phyloP scores from a whole-genome alignment of 2,329 filamentous ascomycete genomes.

The Aspergillus awamori region DNA sequence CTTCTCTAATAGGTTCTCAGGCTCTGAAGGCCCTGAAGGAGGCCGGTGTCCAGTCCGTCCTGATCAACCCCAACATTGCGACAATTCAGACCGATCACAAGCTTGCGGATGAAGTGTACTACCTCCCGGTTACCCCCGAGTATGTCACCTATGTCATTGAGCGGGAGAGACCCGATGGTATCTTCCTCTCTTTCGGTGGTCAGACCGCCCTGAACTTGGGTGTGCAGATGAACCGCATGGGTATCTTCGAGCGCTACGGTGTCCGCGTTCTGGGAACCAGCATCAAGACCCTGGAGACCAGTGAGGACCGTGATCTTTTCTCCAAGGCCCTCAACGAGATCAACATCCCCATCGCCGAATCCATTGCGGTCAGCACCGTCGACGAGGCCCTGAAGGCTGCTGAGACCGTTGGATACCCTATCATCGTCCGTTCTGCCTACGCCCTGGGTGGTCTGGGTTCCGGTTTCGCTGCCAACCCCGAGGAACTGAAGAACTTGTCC shows the following conservation, averaged over 20 bases:
- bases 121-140: constrained; percentile 94
- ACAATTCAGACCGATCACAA: constrained; percentile 97
- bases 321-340: constrained; percentile 96
- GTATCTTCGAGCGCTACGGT: constrained; percentile 91
- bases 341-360: constrained; percentile 94
- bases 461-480: constrained; percentile 90
- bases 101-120: constrained; percentile 96
- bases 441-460: constrained; percentile 94
- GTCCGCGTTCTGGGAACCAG: constrained; percentile 96
- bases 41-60: constrained; percentile 84
- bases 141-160: constrained; percentile 98
- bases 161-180: constrained; percentile 91
- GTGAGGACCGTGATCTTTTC: constrained; percentile 94
- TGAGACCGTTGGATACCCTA: constrained; percentile 86
- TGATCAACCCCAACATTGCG: constrained; percentile 98
- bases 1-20: constrained; percentile 70
- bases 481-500: constrained; percentile 91
- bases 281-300: constrained; percentile 89
- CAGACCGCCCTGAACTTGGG: constrained; percentile 96
- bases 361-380: constrained; percentile 85
- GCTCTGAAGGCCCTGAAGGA: constrained; percentile 96
- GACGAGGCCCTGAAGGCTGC: constrained; percentile 92
- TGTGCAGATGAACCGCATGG: constrained; percentile 95
- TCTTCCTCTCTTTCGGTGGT: constrained; percentile 95
- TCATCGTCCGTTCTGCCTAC: constrained; percentile 96